These are phyloP conservation scores for Irpex sp. DNA, from an alignment of 1,284 basidiomycete genomes.

Conservation along the genomic window DNA sequence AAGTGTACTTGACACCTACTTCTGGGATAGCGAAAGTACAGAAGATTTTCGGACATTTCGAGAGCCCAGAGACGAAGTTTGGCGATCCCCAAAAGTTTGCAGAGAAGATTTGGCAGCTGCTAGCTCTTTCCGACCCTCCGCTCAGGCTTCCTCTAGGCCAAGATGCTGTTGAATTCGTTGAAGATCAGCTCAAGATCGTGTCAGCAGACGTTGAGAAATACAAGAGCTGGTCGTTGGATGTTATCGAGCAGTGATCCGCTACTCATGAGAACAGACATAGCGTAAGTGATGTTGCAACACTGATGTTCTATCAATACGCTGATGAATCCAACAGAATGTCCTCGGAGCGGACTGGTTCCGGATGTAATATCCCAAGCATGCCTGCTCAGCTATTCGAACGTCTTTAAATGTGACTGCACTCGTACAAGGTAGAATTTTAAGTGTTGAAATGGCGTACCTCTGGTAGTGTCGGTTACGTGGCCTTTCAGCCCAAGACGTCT, in stretches of 20 bases:
- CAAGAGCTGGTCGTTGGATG: background rate
- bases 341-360: no score
- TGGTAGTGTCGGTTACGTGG: no score
- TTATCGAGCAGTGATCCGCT: background rate
- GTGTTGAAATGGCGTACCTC: no score
- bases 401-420: no score
- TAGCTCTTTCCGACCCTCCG: conserved; percentile 50
- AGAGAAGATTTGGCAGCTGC: conserved; percentile 33
- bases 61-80: background rate
- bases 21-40: background rate
- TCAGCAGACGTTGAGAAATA: background rate
- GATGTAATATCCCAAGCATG: no score
- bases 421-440: no score
- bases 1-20: background rate
- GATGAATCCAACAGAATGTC: no score
- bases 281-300: no score
- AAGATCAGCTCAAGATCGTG: background rate
- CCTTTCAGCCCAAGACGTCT: no score
- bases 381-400: no score
- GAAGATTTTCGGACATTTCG: background rate
- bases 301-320: no score
- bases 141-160: conserved; percentile 48
- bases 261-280: no score
- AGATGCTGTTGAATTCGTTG: conserved; percentile 65
- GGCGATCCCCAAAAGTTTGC: background rate